phyloP scores from a whole-genome alignment of 2,329 filamentous ascomycete species.

The Berkeleyomyces rouxiae region DNA sequence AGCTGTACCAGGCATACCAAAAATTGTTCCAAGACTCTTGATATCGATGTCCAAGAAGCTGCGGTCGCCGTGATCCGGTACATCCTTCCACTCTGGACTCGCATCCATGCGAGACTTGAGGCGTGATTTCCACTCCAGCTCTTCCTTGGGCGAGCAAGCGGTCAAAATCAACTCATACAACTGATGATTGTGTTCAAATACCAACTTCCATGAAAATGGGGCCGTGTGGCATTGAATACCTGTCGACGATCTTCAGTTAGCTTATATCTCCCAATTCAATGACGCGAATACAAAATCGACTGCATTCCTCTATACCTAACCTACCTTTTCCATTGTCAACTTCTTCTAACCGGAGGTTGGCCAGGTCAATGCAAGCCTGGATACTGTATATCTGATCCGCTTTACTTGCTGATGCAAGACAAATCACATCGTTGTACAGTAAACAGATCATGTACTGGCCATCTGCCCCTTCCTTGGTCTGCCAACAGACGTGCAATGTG shows the following conservation, averaged over 20 bases:
- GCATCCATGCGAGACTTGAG: conserved; percentile 28
- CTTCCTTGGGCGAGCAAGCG: conserved; percentile 67
- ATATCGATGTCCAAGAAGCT: conserved; percentile 54
- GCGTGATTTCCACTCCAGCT: conserved; percentile 61
- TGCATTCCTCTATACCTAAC: conserved; percentile 14
- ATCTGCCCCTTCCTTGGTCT: conserved; percentile 47
- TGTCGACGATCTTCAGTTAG: conserved; percentile 23
- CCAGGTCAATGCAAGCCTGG: conserved; percentile 55
- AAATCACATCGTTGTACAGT: conserved; percentile 64
- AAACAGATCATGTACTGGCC: conserved; percentile 75
- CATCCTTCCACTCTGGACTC: conserved; percentile 2
- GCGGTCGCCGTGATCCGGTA: conserved; percentile 29
- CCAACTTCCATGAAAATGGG: conserved; percentile 78
- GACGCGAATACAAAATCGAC: conserved; percentile 1
- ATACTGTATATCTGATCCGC: conserved; percentile 54
- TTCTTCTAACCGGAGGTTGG: conserved; percentile 49
- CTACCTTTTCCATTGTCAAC: conserved; percentile 59
- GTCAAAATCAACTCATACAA: conserved; percentile 76
- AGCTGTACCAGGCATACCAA: conserved; percentile 51
- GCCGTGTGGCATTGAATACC: conserved; percentile 77
- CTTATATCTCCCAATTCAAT: neutral
- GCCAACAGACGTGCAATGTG: conserved; percentile 68
- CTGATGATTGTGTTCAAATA: conserved; percentile 62
- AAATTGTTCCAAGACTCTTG: conserved; percentile 56
- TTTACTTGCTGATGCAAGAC: conserved; percentile 53